Conservation (phyloP, 176 grass and related monocot genomes). For the maize (Zea mays) region DNA sequence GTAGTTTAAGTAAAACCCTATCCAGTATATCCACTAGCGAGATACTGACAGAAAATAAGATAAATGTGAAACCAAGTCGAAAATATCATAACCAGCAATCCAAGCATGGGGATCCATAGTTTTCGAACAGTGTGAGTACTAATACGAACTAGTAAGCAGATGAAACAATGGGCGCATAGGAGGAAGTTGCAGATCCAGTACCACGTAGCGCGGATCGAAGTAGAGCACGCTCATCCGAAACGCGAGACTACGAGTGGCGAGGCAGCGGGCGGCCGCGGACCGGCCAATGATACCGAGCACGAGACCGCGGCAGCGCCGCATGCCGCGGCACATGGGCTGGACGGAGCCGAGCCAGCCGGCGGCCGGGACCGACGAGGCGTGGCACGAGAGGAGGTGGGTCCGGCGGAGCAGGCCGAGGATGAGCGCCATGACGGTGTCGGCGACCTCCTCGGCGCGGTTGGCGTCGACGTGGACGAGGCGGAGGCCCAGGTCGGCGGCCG, state of each 20-base stretch:
- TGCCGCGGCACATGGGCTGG: slow-evolving; percentile 80
- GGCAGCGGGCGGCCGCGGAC: slow-evolving; percentile 77
- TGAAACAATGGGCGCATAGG: background rate
- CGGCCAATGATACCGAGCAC: slow-evolving; percentile 83
- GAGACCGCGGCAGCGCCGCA: slow-evolving; percentile 90
- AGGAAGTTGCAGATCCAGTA: slow-evolving; percentile 43
- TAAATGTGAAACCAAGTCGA: background rate
- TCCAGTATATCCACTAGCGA: background rate
- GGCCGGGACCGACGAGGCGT: slow-evolving; percentile 60
- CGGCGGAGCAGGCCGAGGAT: slow-evolving; percentile 77
- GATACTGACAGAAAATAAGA: background rate
- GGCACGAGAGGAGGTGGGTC: slow-evolving; percentile 77
- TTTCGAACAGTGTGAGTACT: background rate
- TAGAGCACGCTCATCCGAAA: slow-evolving; percentile 95
- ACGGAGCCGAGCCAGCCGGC: slow-evolving; percentile 71
- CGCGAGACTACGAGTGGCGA: slow-evolving; percentile 87
- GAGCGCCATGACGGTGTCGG: slow-evolving; percentile 96
- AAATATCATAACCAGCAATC: slow-evolving; percentile 9
- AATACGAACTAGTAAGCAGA: background rate
- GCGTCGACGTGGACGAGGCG: slow-evolving; percentile 81
- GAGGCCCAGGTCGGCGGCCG: slow-evolving; percentile 77
- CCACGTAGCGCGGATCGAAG: slow-evolving; percentile 73
- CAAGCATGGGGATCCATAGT: slow-evolving; percentile 15
- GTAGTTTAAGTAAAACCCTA: background rate
- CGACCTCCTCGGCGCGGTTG: slow-evolving; percentile 84